These are phyloP conservation scores for Typha latifolia DNA, from an alignment of 176 grass and related monocot genomes.

Conservation along the genomic window DNA sequence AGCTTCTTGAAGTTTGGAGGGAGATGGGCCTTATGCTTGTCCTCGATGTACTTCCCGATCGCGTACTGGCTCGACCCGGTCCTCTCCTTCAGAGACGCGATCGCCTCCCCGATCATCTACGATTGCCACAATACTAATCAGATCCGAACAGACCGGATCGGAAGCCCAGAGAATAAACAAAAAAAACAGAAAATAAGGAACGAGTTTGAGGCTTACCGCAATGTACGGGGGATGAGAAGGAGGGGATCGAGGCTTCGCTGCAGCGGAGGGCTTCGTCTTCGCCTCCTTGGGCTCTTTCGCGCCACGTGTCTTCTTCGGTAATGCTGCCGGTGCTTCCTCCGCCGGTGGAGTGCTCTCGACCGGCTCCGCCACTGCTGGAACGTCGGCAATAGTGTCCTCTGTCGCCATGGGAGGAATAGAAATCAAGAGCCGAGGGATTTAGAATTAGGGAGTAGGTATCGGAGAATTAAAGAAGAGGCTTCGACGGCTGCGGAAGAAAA, in stretches of 20 bases:
- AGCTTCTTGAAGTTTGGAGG: conserved; percentile 57
- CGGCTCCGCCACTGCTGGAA: conserved; percentile 15
- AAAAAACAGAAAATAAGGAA: background rate
- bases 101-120: conserved; percentile 80
- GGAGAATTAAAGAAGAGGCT: conserved; percentile 5
- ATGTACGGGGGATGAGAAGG: conserved; percentile 60
- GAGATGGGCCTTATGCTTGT: conserved; percentile 47
- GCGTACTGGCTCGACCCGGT: conserved; percentile 70
- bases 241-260: conserved; percentile 18
- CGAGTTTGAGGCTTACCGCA: conserved; percentile 26
- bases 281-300: conserved; percentile 47
- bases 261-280: conserved; percentile 35
- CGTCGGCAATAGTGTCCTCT: conserved; percentile 8
- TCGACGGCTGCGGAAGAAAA: background rate
- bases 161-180: background rate
- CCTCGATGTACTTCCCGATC: conserved; percentile 61
- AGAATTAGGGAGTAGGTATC: background rate
- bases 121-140: background rate
- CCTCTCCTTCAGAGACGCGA: conserved; percentile 63
- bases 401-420: conserved; percentile 19
- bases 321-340: conserved; percentile 8
- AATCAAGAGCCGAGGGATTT: background rate
- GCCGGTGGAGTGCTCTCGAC: background rate
- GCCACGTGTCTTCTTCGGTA: conserved; percentile 30
- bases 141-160: background rate